Conservation (phyloP, 1,139 yeast genomes). For the Geotrichum fermentans region DNA sequence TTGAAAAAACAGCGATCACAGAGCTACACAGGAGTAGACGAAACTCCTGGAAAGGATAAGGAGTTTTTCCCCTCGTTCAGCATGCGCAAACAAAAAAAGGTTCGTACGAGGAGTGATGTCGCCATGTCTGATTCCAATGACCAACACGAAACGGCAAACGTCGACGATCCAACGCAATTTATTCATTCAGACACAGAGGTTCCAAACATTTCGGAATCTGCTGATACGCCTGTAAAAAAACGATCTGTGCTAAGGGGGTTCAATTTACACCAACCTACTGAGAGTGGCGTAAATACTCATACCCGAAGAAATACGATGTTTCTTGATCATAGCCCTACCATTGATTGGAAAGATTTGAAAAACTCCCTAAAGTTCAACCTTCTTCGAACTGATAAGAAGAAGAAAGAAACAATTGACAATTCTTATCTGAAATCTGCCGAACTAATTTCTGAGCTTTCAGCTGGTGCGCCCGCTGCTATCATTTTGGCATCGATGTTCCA, state of each 20-base stretch:
- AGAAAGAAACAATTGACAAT: conserved; percentile 27
- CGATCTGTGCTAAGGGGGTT: background rate
- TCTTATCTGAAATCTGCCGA: conserved; percentile 52
- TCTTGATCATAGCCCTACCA: conserved; percentile 18
- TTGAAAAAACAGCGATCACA: conserved; percentile 25
- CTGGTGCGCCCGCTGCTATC: conserved; percentile 78
- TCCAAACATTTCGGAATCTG: background rate
- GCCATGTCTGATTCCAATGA: conserved; percentile 1
- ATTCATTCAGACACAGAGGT: conserved; percentile 15
- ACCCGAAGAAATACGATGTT: conserved; percentile 17
- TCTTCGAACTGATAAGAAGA: conserved; percentile 27
- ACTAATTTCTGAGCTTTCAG: conserved; percentile 56
- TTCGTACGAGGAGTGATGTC: background rate
- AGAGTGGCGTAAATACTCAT: conserved; percentile 1
- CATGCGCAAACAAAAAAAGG: background rate
- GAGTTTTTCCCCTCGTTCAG: conserved; percentile 2
- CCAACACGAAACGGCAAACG: background rate
- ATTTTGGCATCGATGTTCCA: conserved; percentile 70
- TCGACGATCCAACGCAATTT: background rate
- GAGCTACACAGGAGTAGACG: conserved; percentile 25
- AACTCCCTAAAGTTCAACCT: conserved; percentile 29
- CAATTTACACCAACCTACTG: background rate
- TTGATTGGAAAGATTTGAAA: conserved; percentile 31
- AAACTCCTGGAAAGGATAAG: background rate
- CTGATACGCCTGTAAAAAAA: background rate